These are phyloP conservation scores for Cucurbita pepo DNA, from an alignment of 306 rosid genomes.

Conservation along the genomic window DNA sequence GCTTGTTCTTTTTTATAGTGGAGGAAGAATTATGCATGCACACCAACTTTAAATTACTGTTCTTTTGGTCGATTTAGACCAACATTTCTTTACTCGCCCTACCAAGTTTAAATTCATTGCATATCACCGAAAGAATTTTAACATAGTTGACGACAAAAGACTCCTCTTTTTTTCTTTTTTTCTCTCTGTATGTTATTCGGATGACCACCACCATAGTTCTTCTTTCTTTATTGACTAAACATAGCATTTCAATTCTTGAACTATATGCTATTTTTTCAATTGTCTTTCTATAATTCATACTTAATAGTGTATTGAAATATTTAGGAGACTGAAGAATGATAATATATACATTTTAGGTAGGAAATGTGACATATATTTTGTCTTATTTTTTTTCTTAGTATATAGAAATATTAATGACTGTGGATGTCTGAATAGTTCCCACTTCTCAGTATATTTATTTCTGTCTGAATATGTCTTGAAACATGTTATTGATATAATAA, in stretches of 20 bases:
- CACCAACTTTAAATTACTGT: background rate
- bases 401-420: background rate
- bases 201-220: background rate
- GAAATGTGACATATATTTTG: background rate
- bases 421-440: background rate
- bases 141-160: background rate
- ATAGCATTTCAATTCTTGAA: background rate
- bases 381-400: background rate
- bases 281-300: background rate
- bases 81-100: background rate
- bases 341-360: background rate
- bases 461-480: background rate
- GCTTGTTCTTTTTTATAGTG: background rate
- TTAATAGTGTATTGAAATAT: too few relatives aligned
- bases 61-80: background rate
- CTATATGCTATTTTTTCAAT: background rate
- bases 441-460: background rate
- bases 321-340: background rate
- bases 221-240: background rate
- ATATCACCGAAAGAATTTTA: background rate
- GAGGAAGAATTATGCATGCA: background rate
- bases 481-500: background rate
- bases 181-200: background rate
- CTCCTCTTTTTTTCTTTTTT: too few relatives aligned
- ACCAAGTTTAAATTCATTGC: slow-evolving; percentile 1